Base-by-base conservation (phyloP, 192 early-diverging fungal genomes). In the Pilaira anomala region DNA sequence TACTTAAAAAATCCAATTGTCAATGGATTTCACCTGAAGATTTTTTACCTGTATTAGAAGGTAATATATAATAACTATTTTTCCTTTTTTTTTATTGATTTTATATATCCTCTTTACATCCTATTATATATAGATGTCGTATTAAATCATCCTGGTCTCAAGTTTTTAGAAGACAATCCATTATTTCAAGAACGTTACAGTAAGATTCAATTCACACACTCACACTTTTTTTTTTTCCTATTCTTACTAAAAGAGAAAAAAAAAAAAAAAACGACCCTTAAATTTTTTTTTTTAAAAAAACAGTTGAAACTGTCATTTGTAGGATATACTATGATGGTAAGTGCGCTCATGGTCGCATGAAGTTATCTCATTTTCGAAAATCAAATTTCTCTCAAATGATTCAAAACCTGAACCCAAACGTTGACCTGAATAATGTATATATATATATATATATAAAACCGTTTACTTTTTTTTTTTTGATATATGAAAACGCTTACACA, bases 301-400 rank as follows among this genome's bases (percentile, higher is more conserved):
- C 50, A 82, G 89, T 89, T 24, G 93, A 97, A 63, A 96, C 94
- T 2, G 93, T 98, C 8, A 84, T 93, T 36, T 86, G 89, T 54
- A 80, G 94, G 12, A 82, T 97, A 48, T 97, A 92, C 68, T 98
- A 93, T 66, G 75, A 73, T 11, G 88, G 78, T 6, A 76, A 85
- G 30, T 79, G 87, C 39, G 81, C 78, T 66, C 81, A 80, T 64
- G 85, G 91, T n/a, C 74, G 75, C 25, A 87, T 98, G 82, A 82
- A 84, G 6, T 72, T 96, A 39, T 28, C 78, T 29, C 89, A 97
- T 69, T 91, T 96, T 52, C 79, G 87, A 16, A 81, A 82, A 51
- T 74, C 74, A 22, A 71, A 82, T 12, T 84, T 96, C 51, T 64
- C 80, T 11, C 76, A 87, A 22, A 78, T 83, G 13, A 54, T 98